Base-by-base conservation (phyloP, 1,284 basidiomycete genomes). In the Ceratobasidium papillatum region DNA sequence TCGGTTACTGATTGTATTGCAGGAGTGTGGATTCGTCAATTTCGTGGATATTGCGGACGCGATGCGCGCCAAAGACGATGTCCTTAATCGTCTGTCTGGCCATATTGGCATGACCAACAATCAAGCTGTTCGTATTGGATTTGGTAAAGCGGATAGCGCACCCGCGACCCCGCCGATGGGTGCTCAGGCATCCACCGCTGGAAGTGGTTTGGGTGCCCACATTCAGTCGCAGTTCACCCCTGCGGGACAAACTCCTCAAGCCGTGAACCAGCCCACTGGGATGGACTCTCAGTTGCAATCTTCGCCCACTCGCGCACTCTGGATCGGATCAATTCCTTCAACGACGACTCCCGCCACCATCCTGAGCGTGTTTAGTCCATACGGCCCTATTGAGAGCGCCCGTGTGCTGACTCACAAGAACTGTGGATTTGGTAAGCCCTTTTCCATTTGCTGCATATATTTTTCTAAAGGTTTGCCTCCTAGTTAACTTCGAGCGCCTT, bases 1-100 rank as follows among this genome's bases (percentile, higher is more conserved):
- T 36, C 34, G 56, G 14, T 17, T 41, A 51, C 41, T 43, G n/a
- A 51, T 25, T 17, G 64, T 54, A 38, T 22, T 19, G 0, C 45
- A 97, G 95, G 96, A 97, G 81, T 99, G 98, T 81, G 97, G 96
- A 9, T 99, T 99, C 82, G 96, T 99, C 82, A 99, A 99, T 83
- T 99, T 97, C 81, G 94, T 98, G 73, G 96, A 98, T 78, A 91
- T 95, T 80, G 88, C 90, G 0, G 97, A 99, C 82, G 98, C 97
- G 22, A 91, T 99, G 76, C 91, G 94, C 74, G 97, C 97, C 5
- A 95, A 97, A 80, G 97, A 99, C 51, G 98, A 99, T 81, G 94
- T 99, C 22, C 86, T 98, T 66, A 98, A 96, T 80, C 91, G 96
- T 38, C 89, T 98, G 47, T 94, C 94, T 47, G 96, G 96, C 3